Evolutionary conservation across 371 early-diverging fungal species (phyloP).

Genomic region (Mortierella sp.): DNA sequence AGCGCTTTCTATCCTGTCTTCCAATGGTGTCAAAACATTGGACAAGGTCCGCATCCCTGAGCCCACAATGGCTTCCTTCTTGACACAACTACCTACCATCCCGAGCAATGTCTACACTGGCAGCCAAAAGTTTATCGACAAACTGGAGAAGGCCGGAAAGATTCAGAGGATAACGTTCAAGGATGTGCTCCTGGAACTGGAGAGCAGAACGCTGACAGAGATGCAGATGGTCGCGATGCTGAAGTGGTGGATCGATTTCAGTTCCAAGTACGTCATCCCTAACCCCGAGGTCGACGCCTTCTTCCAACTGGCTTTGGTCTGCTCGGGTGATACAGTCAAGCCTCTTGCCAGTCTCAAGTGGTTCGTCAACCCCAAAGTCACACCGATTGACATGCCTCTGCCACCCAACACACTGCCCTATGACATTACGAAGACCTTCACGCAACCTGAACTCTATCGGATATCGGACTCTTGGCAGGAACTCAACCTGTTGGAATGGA

Average conservation of each 20-base stretch:
- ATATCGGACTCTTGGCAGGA: conserved; percentile 74
- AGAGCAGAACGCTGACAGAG: conserved; percentile 63
- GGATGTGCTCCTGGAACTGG: conserved; percentile 80
- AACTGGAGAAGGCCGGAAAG: conserved; percentile 62
- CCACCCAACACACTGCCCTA: conserved; percentile 76
- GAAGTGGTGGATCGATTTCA: conserved; percentile 81
- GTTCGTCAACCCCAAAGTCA: conserved; percentile 72
- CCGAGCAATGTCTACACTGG: conserved; percentile 62
- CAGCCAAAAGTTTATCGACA: conserved; percentile 71
- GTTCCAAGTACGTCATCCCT: conserved; percentile 25
- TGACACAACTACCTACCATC: conserved; percentile 75
- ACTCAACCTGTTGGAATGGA: conserved; percentile 76
- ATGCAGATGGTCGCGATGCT: conserved; percentile 79
- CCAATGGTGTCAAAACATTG: conserved; percentile 74
- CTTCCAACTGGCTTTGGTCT: conserved; percentile 58
- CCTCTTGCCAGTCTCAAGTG: conserved; percentile 63
- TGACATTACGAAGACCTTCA: conserved; percentile 74
- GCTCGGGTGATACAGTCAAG: conserved; percentile 60
- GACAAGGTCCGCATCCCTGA: conserved; percentile 69
- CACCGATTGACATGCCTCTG: conserved; percentile 72
- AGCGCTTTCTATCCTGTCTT: conserved; percentile 73
- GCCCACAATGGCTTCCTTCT: conserved; percentile 65
- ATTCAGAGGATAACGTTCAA: conserved; percentile 61
- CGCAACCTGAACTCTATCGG: conserved; percentile 66
- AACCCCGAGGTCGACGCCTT: conserved; percentile 37